A percentile compares a stretch with the other conserved stretches of the same genome.
These are phyloP conservation scores for Reticulascus tulasneorum DNA, from an alignment of 2,329 filamentous ascomycete species.

Conservation along the genomic window DNA sequence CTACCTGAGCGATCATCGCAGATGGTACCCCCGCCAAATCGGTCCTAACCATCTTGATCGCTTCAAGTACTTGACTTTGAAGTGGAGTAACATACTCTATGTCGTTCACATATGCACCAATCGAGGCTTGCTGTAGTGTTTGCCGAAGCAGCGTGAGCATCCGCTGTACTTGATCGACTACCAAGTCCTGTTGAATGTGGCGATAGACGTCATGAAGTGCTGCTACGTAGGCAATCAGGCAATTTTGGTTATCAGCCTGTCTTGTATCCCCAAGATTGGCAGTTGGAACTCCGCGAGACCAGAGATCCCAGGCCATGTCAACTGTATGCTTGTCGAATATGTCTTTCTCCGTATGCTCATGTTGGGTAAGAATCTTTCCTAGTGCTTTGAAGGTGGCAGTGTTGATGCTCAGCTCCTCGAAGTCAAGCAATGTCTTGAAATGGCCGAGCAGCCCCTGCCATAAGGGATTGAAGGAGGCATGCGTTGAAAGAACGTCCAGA, in stretches of 20 bases:
- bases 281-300: conserved; percentile 61
- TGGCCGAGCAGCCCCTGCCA: conserved; percentile 73
- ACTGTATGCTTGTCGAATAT: conserved; percentile 48
- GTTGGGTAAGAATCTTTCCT: conserved; percentile 53
- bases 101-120: conserved; percentile 66
- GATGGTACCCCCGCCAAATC: conserved; percentile 62
- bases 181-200: conserved; percentile 63
- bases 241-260: conserved; percentile 68
- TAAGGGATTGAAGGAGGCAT: conserved; percentile 63
- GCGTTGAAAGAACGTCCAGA: conserved; percentile 64
- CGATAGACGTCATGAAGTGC: conserved; percentile 74
- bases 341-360: conserved; percentile 48
- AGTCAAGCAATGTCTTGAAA: conserved; percentile 60
- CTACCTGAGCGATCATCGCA: conserved; percentile 64
- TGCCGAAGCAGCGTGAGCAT: conserved; percentile 69
- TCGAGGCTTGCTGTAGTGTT: conserved; percentile 66
- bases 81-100: conserved; percentile 69
- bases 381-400: conserved; percentile 68
- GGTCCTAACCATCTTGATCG: conserved; percentile 63
- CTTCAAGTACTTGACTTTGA: conserved; percentile 65
- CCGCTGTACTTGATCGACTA: conserved; percentile 56
- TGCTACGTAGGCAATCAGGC: conserved; percentile 78
- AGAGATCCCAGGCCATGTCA: conserved; percentile 63
- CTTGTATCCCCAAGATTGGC: conserved; percentile 31
- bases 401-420: conserved; percentile 65